Evolutionary conservation across 768 basidiomycete genomes (phyloP), one percentile per base, ranked within the genome.

Genomic region (Ephemerocybe angulata): DNA sequence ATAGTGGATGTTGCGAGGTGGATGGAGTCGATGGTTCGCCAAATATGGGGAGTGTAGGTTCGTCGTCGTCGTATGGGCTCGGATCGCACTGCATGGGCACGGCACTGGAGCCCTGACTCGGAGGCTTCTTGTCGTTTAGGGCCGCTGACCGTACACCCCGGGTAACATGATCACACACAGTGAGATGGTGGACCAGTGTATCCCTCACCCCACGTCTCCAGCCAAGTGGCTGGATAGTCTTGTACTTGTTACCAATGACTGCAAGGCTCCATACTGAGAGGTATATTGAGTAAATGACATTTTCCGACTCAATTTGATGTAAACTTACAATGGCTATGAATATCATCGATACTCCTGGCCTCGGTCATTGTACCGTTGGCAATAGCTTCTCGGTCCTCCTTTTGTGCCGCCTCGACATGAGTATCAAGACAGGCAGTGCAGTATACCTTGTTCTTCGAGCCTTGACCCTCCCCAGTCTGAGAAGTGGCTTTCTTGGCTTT

Each of bases 401-500:
- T 29, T 30, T 27, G 22, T 35, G 52, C 31, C 19, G 5, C 17
- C 5, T 25, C 29, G 24, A 50, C 21, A 47, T 49, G 40, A 35
- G 22, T 17, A 11, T 59, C 11, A 4, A 55, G 47, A 29, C 60
- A 62, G 6, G 24, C 13, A 4, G 12, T 50, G 31, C 56, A 59
- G 37, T 49, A 49, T 0, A 57, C 48, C 24, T 55, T 57, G 12
- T n/a, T n/a, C n/a, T n/a, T n/a, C n/a, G n/a, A n/a, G n/a, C n/a
- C n/a, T n/a, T n/a, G n/a, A n/a, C n/a, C n/a, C n/a, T n/a, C n/a
- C n/a, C n/a, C n/a, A n/a, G n/a, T n/a, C n/a, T n/a, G n/a, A n/a
- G n/a, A n/a, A n/a, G n/a, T n/a, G n/a, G n/a, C n/a, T n/a, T n/a
- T n/a, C n/a, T n/a, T n/a, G n/a, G n/a, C n/a, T n/a, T n/a, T n/a